Conservation (phyloP, 2,329 filamentous ascomycete genomes). For the Cytospora piceicola region DNA sequence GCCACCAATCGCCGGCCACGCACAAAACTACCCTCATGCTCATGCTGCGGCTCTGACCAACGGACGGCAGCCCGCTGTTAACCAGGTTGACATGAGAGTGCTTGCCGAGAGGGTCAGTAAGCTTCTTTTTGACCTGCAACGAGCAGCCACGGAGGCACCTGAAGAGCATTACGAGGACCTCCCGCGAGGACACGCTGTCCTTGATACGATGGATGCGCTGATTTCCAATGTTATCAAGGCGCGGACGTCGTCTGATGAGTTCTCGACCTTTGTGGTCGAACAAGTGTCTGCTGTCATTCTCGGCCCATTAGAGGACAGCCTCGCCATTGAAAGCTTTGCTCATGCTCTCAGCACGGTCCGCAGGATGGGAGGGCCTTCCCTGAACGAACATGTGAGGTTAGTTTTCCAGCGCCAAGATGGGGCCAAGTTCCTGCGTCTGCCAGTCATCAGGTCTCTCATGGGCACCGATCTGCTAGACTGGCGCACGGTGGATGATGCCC, state of each 20-base stretch:
- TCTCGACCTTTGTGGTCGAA: constrained; percentile 62
- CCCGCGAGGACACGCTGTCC: constrained; percentile 59
- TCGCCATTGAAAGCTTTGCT: constrained; percentile 65
- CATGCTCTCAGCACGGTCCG: constrained; percentile 64
- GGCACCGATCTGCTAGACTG: constrained; percentile 66
- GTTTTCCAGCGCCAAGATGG: constrained; percentile 62
- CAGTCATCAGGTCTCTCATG: constrained; percentile 60
- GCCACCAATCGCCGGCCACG: constrained; percentile 55
- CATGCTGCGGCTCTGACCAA: constrained; percentile 53
- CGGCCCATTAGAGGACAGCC: constrained; percentile 55
- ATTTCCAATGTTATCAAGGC: constrained; percentile 66
- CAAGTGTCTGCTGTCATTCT: constrained; percentile 63
- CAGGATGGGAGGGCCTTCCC: constrained; percentile 59
- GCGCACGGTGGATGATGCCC: constrained; percentile 69
- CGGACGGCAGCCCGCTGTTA: constrained; percentile 52
- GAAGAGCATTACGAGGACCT: constrained; percentile 66
- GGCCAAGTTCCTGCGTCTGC: constrained; percentile 59
- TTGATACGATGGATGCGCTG: constrained; percentile 66
- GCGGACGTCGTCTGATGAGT: constrained; percentile 62
- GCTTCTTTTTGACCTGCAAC: constrained; percentile 60
- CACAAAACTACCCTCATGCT: constrained; percentile 60
- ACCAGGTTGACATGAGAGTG: constrained; percentile 55
- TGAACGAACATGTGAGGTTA: constrained; percentile 59
- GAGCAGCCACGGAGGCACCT: constrained; percentile 54
- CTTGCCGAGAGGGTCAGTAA: constrained; percentile 62